Base-by-base conservation (phyloP, 371 early-diverging fungal species). In the Syncephalis fuscata region DNA sequence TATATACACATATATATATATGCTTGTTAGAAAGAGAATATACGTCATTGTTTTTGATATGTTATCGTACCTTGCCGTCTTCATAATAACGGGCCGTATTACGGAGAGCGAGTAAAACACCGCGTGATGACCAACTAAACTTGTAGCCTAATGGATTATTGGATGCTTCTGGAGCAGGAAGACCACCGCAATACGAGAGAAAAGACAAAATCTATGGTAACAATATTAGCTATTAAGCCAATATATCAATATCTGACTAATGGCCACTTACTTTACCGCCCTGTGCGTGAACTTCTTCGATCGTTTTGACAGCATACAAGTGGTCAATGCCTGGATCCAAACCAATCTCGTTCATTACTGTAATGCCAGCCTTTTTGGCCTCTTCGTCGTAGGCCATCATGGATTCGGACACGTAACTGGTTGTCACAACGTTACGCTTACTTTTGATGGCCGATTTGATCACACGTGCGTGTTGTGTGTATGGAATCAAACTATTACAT, bases 131-230 rank as follows among this genome's bases (percentile, higher is more conserved):
- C 98, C 98, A 98, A 57, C 85, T 84, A 71, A 98, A 98, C 68
- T 98, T 98, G 80, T 98, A 98, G 25, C 97, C 97, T 32, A 98
- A 78, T 44, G 98, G 97, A 62, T 94, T 96, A 75, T 88, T 81
- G 47, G 88, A 86, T 48, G 76, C 82, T 64, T 98, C 98, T 15
- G 98, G 98, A 23, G 97, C 98, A 14, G 98, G 98, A 48, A 98
- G 75, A 41, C 98, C 98, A 54, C 98, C 96, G 67, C 98, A 97
- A 85, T 88, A 97, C 7, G 92, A 91, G 47, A 85, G 71, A 67
- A 96, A 98, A 8, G 86, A 84, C 39, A 67, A 56, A 44, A 80
- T 54, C 80, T 78, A 15, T 32, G 32, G 32, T 4, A 49, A 17
- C 53, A 37, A 17, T 16, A 38, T 26, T 14, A 37, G 48, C 20